phyloP scores from a whole-genome alignment of 805 yeast genomes.

The Starmera quercuum region DNA sequence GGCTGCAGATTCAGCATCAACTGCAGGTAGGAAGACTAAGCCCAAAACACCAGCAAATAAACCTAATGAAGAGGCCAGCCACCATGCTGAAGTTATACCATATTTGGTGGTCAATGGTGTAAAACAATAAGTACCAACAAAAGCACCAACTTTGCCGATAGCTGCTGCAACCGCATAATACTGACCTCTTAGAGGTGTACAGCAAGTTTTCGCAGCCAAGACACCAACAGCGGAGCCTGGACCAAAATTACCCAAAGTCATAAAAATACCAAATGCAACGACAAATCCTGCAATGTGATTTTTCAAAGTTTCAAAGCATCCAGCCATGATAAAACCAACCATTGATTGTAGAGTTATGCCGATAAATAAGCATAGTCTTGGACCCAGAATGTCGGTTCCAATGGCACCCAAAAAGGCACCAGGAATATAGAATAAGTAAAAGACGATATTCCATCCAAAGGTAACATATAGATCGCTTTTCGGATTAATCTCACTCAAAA shows the following conservation, averaged over 20 bases:
- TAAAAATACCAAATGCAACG: conserved; percentile 82
- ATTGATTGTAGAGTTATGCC: conserved; percentile 73
- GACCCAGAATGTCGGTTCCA: conserved; percentile 81
- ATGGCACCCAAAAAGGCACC: conserved; percentile 87
- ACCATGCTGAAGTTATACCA: conserved; percentile 74
- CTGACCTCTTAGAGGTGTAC: conserved; percentile 85
- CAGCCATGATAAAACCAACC: conserved; percentile 82
- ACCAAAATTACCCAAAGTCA: conserved; percentile 86
- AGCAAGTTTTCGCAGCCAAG: conserved; percentile 77
- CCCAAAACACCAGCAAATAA: conserved; percentile 63
- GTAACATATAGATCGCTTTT: conserved; percentile 59
- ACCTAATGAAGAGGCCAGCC: conserved; percentile 73
- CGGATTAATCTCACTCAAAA: conserved; percentile 49
- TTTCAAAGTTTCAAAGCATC: conserved; percentile 45
- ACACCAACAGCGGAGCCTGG: conserved; percentile 91
- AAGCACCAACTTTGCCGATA: conserved; percentile 86
- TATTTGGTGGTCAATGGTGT: conserved; percentile 65
- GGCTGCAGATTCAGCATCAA: conserved; percentile 76
- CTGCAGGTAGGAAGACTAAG: conserved; percentile 65
- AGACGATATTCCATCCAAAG: conserved; percentile 89
- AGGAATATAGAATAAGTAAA: conserved; percentile 83
- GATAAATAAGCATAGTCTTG: conserved; percentile 62
- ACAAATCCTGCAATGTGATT: conserved; percentile 69
- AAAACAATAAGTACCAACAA: conserved; percentile 83
- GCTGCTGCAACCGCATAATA: conserved; percentile 92